phyloP scores from a whole-genome alignment of 352 stramenopile genomes.

The Elongisporangium prolatum region DNA sequence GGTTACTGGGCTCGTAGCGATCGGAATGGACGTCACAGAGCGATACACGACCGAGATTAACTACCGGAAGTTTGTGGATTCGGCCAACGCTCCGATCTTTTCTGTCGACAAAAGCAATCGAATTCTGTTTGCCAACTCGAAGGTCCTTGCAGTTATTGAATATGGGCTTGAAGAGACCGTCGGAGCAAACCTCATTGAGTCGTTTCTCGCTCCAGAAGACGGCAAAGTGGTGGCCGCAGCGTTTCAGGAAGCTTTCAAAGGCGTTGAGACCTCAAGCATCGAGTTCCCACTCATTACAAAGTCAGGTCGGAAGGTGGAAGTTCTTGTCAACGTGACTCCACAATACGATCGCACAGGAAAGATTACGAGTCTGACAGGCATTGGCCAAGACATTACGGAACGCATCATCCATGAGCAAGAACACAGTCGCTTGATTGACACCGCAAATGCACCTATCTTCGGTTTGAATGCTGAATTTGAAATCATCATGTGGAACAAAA shows the following conservation, averaged over 20 bases:
- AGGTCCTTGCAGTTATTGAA: conserved; percentile 67
- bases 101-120: conserved; percentile 61
- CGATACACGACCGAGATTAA: conserved; percentile 32
- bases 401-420: conserved; percentile 56
- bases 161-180: conserved; percentile 56
- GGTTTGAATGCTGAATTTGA: conserved; percentile 52
- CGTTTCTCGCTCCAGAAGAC: conserved; percentile 27
- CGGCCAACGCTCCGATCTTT: conserved; percentile 64
- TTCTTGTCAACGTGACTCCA: conserved; percentile 39
- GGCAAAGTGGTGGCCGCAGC: conserved; percentile 21
- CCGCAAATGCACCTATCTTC: conserved; percentile 58
- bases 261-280: conserved; percentile 46
- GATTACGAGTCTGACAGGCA: conserved; percentile 28
- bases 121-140: conserved; percentile 66
- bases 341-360: conserved; percentile 68
- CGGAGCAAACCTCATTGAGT: conserved; percentile 36
- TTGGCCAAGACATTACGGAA: conserved; percentile 48
- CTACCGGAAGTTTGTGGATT: conserved; percentile 40
- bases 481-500: conserved; percentile 50
- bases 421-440: conserved; percentile 49
- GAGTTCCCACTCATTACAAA: conserved; percentile 71
- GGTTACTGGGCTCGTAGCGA: conserved; percentile 39
- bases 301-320: conserved; percentile 39
- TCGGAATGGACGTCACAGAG: conserved; percentile 40
- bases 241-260: conserved; percentile 32